These are phyloP conservation scores for Hypoxylon rubiginosum DNA, from an alignment of 2,329 filamentous ascomycete species.

Conservation along the genomic window DNA sequence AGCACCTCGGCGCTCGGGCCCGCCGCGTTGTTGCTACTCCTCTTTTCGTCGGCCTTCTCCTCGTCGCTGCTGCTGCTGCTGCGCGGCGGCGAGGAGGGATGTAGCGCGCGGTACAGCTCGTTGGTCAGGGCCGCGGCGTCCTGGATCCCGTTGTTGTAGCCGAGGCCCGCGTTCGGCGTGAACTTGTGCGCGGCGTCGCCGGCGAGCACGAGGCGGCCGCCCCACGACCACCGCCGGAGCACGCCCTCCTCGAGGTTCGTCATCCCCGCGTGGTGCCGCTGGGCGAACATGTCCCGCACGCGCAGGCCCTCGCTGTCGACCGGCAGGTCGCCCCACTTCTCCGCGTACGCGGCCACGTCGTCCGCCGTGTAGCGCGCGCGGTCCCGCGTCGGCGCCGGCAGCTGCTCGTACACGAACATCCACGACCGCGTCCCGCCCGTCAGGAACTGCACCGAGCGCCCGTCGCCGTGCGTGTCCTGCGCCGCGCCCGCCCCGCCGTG, in stretches of 20 bases:
- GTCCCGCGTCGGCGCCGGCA: constrained; percentile 22
- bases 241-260: constrained; percentile 39
- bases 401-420: constrained; percentile 37
- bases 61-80: background rate
- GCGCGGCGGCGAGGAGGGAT: background rate
- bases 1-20: constrained; percentile 7
- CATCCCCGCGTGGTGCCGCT: constrained; percentile 30
- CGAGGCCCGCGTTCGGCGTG: constrained; percentile 37
- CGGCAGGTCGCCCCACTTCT: constrained; percentile 23
- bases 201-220: constrained; percentile 32
- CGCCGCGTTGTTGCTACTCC: background rate
- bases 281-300: constrained; percentile 29
- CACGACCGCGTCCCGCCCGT: constrained; percentile 14
- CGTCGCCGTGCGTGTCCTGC: constrained; percentile 4
- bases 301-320: constrained; percentile 19
- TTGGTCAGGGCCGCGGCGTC: constrained; percentile 35
- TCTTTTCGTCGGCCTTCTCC: too few relatives aligned
- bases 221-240: constrained; percentile 33
- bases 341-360: constrained; percentile 21
- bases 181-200: constrained; percentile 42
- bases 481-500: constrained; percentile 7
- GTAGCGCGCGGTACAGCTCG: constrained; percentile 16
- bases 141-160: constrained; percentile 35
- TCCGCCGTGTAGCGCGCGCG: constrained; percentile 25
- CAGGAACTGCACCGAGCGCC: constrained; percentile 25